These are phyloP conservation scores for Ramularia endophylla DNA, from an alignment of 2,329 filamentous ascomycete genomes.

Conservation along the genomic window DNA sequence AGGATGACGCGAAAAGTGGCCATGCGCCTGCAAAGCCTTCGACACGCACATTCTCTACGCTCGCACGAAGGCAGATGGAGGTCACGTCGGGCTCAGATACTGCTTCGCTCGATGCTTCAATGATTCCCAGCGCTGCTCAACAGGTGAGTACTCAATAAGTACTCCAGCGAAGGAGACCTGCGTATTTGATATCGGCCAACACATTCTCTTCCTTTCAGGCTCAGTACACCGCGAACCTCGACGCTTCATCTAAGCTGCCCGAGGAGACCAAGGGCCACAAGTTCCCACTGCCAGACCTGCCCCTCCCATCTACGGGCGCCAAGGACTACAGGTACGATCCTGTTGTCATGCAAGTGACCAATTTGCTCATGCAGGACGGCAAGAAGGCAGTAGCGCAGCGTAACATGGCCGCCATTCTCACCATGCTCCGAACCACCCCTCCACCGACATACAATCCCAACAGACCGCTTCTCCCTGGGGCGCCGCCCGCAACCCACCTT, in stretches of 20 bases:
- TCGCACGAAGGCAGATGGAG: conserved; percentile 32
- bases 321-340: conserved; percentile 80
- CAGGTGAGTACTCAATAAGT: conserved; percentile 3
- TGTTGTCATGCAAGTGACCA: conserved; percentile 79
- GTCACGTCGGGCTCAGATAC: conserved; percentile 6
- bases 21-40: conserved; percentile 24
- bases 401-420: conserved; percentile 82
- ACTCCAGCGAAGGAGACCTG: too few species aligned
- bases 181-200: too few species aligned
- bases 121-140: conserved; percentile 24
- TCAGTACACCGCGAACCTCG: conserved; percentile 15
- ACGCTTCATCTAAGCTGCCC: conserved; percentile 9
- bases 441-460: conserved; percentile 68
- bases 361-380: conserved; percentile 84
- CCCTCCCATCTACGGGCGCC: conserved; percentile 57
- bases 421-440: conserved; percentile 73
- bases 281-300: conserved; percentile 65
- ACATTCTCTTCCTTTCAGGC: too few species aligned
- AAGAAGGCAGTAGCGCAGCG: conserved; percentile 87
- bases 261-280: conserved; percentile 59
- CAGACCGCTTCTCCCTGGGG: conserved; percentile 67
- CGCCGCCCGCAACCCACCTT: conserved; percentile 68
- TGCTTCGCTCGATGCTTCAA: conserved; percentile 20
- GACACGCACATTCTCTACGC: conserved; percentile 54
- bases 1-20: conserved; percentile 49